Conservation (phyloP, 2,329 filamentous ascomycete species). For the Botrytis paeoniae region DNA sequence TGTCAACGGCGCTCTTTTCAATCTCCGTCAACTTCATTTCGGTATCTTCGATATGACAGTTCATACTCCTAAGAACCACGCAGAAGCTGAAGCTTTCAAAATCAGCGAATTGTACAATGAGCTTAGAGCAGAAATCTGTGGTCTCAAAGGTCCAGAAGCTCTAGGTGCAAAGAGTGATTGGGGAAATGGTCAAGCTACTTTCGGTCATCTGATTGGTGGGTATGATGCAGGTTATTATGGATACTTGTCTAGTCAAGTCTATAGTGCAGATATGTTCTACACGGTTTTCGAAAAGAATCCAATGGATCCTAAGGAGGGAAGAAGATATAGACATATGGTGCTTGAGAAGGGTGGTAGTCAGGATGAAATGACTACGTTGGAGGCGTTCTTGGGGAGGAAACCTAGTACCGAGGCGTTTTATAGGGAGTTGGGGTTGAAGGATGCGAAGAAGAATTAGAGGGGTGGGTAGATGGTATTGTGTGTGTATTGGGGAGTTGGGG, state of each 20-base stretch:
- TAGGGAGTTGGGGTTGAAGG: constrained; percentile 62
- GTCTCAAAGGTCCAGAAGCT: constrained; percentile 71
- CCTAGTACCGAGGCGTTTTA: constrained; percentile 79
- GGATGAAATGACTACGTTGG: constrained; percentile 77
- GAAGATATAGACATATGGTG: constrained; percentile 74
- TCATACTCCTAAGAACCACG: constrained; percentile 67
- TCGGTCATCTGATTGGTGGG: constrained; percentile 78
- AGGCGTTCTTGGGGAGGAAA: constrained; percentile 74
- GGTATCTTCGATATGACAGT: constrained; percentile 83
- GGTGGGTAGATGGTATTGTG: no score
- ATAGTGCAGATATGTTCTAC: constrained; percentile 84
- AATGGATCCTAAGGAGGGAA: constrained; percentile 71
- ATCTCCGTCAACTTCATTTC: constrained; percentile 75
- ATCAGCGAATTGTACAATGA: constrained; percentile 68
- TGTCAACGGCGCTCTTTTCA: constrained; percentile 76
- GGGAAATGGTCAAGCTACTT: constrained; percentile 76
- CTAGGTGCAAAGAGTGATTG: constrained; percentile 54
- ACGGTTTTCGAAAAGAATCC: constrained; percentile 73
- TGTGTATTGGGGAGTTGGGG: no score
- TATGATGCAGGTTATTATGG: constrained; percentile 86
- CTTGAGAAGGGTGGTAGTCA: constrained; percentile 74
- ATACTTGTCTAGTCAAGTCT: constrained; percentile 72
- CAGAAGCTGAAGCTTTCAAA: constrained; percentile 64
- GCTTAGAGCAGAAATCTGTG: constrained; percentile 67
- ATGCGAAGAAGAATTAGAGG: constrained; percentile 14